These are phyloP conservation scores for Volvox africanus DNA, from an alignment of 139 green algal species.

Conservation along the genomic window DNA sequence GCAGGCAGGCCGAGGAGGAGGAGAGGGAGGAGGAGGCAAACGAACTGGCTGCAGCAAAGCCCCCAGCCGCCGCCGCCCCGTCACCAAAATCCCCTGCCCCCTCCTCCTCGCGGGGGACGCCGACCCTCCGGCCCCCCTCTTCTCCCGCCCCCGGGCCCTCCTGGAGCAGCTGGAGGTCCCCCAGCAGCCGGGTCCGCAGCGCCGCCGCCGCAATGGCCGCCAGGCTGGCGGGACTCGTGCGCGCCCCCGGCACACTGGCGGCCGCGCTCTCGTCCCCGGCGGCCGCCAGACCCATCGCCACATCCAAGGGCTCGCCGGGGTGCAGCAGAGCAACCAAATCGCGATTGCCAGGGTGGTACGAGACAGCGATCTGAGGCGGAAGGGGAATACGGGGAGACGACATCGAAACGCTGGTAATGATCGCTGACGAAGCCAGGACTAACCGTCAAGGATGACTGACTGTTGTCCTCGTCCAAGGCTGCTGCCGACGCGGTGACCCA, in stretches of 20 bases:
- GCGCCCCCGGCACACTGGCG: not conserved
- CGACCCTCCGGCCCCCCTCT: not conserved
- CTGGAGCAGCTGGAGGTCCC: not conserved
- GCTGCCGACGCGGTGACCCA: too few species aligned
- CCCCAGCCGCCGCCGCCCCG: not conserved
- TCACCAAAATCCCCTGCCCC: too few species aligned
- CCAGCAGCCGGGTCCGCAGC: not conserved
- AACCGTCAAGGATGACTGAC: too few species aligned
- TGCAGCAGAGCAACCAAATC: conserved; percentile 37
- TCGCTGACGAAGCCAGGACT: too few species aligned
- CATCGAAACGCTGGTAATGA: too few species aligned
- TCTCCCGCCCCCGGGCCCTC: not conserved
- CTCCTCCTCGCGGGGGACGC: too few species aligned
- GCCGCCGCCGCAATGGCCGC: conserved; percentile 2
- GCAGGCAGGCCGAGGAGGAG: not conserved
- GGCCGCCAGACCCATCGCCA: not conserved
- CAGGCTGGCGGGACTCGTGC: not conserved
- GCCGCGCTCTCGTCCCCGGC: too few species aligned
- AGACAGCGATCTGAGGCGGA: not conserved
- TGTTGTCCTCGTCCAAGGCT: too few species aligned
- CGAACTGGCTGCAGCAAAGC: not conserved
- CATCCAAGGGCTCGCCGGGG: not conserved
- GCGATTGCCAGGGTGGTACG: conserved; percentile 8
- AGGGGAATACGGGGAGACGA: not conserved
- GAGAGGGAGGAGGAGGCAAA: too few species aligned